Conservation (phyloP, 2,329 filamentous ascomycete species). For the Phialocephala sp. region DNA sequence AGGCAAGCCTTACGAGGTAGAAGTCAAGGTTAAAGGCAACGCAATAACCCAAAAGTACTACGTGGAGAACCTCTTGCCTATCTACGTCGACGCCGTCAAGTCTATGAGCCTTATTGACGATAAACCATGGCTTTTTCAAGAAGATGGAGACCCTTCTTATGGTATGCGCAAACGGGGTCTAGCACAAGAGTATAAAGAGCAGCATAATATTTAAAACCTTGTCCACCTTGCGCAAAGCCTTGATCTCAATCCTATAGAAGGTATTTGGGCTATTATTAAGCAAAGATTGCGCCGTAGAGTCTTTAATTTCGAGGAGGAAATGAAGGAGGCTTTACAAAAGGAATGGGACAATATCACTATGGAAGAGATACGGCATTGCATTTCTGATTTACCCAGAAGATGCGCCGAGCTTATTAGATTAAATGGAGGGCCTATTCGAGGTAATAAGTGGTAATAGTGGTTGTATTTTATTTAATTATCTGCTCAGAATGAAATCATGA, state of each 20-base stretch:
- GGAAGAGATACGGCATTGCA: slow-evolving; percentile 18
- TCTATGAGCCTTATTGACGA: slow-evolving; percentile 17
- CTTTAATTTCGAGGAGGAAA: slow-evolving; percentile 27
- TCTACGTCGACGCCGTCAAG: slow-evolving; percentile 21
- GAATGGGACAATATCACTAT: slow-evolving; percentile 27
- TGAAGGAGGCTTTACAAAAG: slow-evolving; percentile 21
- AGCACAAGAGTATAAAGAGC: slow-evolving; percentile 18
- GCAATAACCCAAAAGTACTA: slow-evolving; percentile 29
- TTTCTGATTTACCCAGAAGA: slow-evolving; percentile 21
- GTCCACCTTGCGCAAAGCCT: slow-evolving; percentile 19
- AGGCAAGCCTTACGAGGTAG: slow-evolving; percentile 15
- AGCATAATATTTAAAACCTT: slow-evolving; percentile 15
- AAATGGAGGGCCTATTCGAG: background rate
- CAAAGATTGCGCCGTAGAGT: slow-evolving; percentile 19
- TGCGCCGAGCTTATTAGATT: slow-evolving; percentile 18
- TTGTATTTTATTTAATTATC: too few relatives aligned
- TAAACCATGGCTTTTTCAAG: slow-evolving; percentile 26
- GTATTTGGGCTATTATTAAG: slow-evolving; percentile 26
- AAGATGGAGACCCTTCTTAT: slow-evolving; percentile 23
- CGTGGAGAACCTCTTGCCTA: slow-evolving; percentile 19
- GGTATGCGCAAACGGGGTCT: slow-evolving; percentile 25
- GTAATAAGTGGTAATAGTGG: slow-evolving; percentile 2
- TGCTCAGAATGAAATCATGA: too few relatives aligned
- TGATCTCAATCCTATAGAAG: slow-evolving; percentile 27
- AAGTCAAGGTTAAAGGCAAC: slow-evolving; percentile 22